These are phyloP conservation scores for Nakazawaea populi DNA, from an alignment of 805 yeast genomes.

Conservation along the genomic window DNA sequence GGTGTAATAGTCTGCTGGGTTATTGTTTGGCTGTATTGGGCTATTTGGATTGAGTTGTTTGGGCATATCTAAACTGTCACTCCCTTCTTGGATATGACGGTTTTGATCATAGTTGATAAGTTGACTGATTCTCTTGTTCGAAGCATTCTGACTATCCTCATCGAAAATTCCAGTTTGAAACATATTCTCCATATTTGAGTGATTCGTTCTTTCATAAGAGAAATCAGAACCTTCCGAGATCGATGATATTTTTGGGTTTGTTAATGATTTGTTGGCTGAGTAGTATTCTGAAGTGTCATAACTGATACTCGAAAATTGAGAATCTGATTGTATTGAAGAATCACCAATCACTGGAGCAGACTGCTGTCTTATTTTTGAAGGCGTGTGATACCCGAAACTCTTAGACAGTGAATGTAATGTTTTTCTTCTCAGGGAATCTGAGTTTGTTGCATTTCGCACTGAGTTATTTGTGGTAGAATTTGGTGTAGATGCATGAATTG, in stretches of 20 bases:
- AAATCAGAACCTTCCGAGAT: neutral
- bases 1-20: neutral
- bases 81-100: neutral
- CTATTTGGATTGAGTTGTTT: neutral
- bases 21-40: neutral
- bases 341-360: neutral
- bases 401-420: neutral
- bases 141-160: neutral
- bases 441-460: neutral
- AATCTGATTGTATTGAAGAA: neutral
- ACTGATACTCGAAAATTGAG: neutral
- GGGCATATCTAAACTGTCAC: neutral
- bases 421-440: neutral
- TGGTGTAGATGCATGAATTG: constrained; percentile 1
- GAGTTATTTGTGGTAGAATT: neutral
- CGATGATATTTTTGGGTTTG: neutral
- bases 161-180: neutral
- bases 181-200: neutral
- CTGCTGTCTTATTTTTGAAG: neutral
- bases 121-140: neutral
- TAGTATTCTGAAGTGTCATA: neutral
- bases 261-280: neutral
- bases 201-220: constrained; percentile 6
- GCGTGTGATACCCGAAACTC: neutral
- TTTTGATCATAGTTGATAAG: neutral